Percentiles rank a stretch among this genome's conserved stretches.
Conservation (phyloP, 805 yeast species). For the Candida maltosa region DNA sequence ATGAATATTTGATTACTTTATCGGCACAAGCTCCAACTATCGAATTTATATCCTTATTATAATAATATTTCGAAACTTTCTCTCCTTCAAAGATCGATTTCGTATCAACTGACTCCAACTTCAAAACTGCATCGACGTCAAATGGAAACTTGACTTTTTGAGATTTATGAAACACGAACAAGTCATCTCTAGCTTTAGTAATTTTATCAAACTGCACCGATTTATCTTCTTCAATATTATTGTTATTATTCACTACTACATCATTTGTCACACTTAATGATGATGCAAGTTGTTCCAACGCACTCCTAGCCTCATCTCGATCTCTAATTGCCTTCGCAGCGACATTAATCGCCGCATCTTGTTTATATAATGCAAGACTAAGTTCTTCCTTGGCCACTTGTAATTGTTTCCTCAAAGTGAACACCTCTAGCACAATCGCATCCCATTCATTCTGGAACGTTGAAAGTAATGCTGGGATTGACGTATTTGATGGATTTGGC, state of each 20-base stretch:
- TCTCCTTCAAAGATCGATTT: not conserved
- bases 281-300: constrained; percentile 53
- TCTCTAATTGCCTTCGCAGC: constrained; percentile 75
- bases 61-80: not conserved
- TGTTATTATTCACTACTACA: constrained; percentile 1
- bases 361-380: constrained; percentile 73
- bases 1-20: constrained; percentile 3
- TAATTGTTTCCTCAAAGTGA: constrained; percentile 70
- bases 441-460: constrained; percentile 90
- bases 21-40: constrained; percentile 1
- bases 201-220: constrained; percentile 5
- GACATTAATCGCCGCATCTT: constrained; percentile 88
- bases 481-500: constrained; percentile 48
- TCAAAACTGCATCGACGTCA: constrained; percentile 7
- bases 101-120: not conserved
- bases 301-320: constrained; percentile 68
- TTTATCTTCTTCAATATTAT: constrained; percentile 1
- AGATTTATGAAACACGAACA: constrained; percentile 35
- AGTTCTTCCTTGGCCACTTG: constrained; percentile 65
- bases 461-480: constrained; percentile 76
- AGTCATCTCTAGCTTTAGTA: constrained; percentile 25
- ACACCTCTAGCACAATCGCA: constrained; percentile 75
- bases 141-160: constrained; percentile 18
- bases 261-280: constrained; percentile 22
- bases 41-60: constrained; percentile 4